Base-by-base conservation (phyloP, 1,284 basidiomycete genomes). In the Ganoderma sinense region DNA sequence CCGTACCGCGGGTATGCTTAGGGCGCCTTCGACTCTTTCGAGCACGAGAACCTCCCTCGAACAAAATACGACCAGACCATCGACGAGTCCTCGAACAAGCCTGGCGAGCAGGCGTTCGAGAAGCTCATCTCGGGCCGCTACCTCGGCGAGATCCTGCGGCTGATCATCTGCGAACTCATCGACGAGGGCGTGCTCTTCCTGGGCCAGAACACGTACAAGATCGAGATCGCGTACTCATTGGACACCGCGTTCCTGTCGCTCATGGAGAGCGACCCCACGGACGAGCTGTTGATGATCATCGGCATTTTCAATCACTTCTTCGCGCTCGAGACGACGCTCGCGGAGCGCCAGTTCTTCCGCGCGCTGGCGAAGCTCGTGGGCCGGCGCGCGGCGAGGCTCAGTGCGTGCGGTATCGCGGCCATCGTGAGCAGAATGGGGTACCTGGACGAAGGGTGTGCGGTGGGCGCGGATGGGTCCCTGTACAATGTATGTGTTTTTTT, bases 111-210 rank as follows among this genome's bases (percentile, higher is more conserved):
- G 82, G 90, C 94, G 0, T 97, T 97, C 75, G 93, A 95, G 89
- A 99, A 99, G 95, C 92, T 99, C 80, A 99, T 99, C 75, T 97
- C 97, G 0, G 97, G 97, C 69, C 90, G 97, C 66, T 99, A 99
- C 83, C 91, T 99, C 36, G 97, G 97, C 75, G 97, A 99, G 84
- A 95, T 99, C 76, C 89, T 99, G 79, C 92, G 97, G 39, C 87
- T 99, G 36, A 93, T 98, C 75, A 88, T 99, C 71, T 95, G 93
- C 80, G 97, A 99, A 81, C 91, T 99, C 73, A 96, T 98, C 79
- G 97, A 99, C 80, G 93, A 97, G 74, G 97, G 97, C 80, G 94
- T 97, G 36, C 89, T 99, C 67, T 99, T 99, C 91, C 87, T 98
- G 48, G 97, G 97, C 55, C 97, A 99, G 83, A 96, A 97, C 82